Evolutionary conservation across 352 stramenopile species (phyloP).

Genomic region (Lagenidium sp.): DNA sequence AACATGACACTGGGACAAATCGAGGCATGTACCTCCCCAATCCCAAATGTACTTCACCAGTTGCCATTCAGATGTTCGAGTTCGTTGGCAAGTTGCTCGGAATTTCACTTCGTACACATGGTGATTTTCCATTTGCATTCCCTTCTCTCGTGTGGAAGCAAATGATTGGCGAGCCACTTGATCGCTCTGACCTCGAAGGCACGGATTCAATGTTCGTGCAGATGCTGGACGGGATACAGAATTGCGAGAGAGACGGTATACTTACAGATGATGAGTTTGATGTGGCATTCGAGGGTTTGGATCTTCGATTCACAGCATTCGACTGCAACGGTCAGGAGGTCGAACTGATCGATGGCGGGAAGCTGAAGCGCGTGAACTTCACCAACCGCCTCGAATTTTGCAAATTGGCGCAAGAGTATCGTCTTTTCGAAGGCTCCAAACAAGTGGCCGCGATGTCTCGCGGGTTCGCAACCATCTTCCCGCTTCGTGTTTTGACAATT

Average conservation of each 20-base stretch:
- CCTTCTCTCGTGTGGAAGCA: constrained; percentile 92
- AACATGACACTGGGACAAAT: constrained; percentile 82
- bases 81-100: constrained; percentile 93
- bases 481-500: constrained; percentile 78
- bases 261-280: constrained; percentile 71
- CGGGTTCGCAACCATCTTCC: constrained; percentile 80
- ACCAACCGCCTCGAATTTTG: constrained; percentile 84
- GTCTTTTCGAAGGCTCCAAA: constrained; percentile 63
- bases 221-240: constrained; percentile 81
- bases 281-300: constrained; percentile 63
- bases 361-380: constrained; percentile 61
- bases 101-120: constrained; percentile 89
- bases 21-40: constrained; percentile 86
- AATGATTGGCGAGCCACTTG: constrained; percentile 74
- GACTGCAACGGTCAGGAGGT: constrained; percentile 78
- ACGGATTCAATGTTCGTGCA: constrained; percentile 88
- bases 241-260: constrained; percentile 79
- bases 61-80: constrained; percentile 89
- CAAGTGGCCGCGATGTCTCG: constrained; percentile 72
- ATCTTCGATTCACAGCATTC: constrained; percentile 74
- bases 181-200: constrained; percentile 74
- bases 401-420: constrained; percentile 60
- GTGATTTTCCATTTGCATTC: constrained; percentile 90
- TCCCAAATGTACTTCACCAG: constrained; percentile 79
- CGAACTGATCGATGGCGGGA: constrained; percentile 75